A percentile compares a stretch with the other conserved stretches of the same genome.
Conservation (phyloP, 2,329 filamentous ascomycete genomes). For the Neonectria hederae region DNA sequence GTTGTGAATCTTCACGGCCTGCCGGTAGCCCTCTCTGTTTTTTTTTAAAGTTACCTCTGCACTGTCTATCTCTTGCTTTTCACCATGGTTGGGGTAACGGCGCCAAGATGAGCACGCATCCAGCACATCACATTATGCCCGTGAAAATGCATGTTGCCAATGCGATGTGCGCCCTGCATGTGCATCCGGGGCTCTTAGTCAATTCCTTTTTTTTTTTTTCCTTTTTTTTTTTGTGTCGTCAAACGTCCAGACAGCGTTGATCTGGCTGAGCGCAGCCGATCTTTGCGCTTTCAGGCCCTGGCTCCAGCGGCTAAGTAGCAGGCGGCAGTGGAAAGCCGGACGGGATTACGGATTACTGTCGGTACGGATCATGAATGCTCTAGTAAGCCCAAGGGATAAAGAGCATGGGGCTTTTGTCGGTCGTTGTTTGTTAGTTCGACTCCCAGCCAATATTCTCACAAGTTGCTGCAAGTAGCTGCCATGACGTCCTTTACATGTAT, state of each 20-base stretch:
- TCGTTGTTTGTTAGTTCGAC: not conserved
- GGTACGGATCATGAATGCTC: not conserved
- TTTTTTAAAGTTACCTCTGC: slow-evolving; percentile 14
- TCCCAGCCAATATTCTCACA: slow-evolving; percentile 9
- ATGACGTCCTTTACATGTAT: slow-evolving; percentile 4
- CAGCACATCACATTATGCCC: not conserved
- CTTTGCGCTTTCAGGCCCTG: slow-evolving; percentile 24
- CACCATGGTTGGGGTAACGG: slow-evolving; percentile 7
- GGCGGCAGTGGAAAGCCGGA: not conserved
- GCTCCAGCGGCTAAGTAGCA: not conserved
- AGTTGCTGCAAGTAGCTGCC: not conserved
- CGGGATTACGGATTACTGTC: not conserved
- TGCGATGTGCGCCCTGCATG: not conserved
- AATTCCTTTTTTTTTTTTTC: slow-evolving; percentile 7
- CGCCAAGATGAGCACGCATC: not conserved
- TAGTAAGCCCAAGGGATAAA: slow-evolving; percentile 10
- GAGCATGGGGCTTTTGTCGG: not conserved
- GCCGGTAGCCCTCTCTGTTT: slow-evolving; percentile 4
- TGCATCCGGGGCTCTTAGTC: not conserved
- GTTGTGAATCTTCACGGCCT: slow-evolving; percentile 8
- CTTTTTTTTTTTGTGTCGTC: slow-evolving; percentile 22
- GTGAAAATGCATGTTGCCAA: not conserved
- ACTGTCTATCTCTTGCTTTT: not conserved
- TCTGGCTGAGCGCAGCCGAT: slow-evolving; percentile 15
- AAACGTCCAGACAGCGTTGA: slow-evolving; percentile 20